Base-by-base conservation (phyloP, 2,329 filamentous ascomycete species). In the Xylaria sp. region DNA sequence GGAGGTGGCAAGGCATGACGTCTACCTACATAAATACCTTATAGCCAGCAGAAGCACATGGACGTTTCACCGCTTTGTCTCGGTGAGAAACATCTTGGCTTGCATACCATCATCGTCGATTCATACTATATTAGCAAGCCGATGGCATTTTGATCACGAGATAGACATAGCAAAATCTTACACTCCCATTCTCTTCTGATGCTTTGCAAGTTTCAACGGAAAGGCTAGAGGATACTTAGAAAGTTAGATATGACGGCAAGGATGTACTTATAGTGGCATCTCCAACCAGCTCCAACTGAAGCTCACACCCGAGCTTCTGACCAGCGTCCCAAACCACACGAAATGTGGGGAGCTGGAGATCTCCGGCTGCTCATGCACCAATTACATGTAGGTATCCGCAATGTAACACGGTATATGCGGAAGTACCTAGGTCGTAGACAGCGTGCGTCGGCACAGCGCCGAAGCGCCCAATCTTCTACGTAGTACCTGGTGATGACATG, bases 1-100 rank as follows among this genome's bases (percentile, higher is more conserved):
- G n/a, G n/a, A n/a, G 47, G 37, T 64, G 55, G 58, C 43, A 58
- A 54, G 41, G 27, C 51, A 64, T 66, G 64, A 66, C 64, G 64
- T 66, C 61, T 62, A 23, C 58, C 54, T 46, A 43, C 64, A 66
- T 66, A 35, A 43, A 40, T 8, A 38, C 19, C n/a, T 40, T 43
- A 46, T 48, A 48, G 48, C 31, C 60, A 49, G 25, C 17, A 17
- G 41, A 46, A 52, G 47, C 46, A 25, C 44, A 52, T 47, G n/a
- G 47, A 25, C 35, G 40, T 55, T 48, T 57, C 57, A 63, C 56
- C 52, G 38, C 44, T 19, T 54, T 6, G 47, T 40, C 54, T 43
- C 40, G 38, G 9, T 23, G 17, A 54, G 58, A 62, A 41, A 41
- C 23, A 25, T 46, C n/a, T 10, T 58, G 25, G 23, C 25, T 53